phyloP scores from a whole-genome alignment of 371 early-diverging fungal species.

The Syncephalastrum sp. region DNA sequence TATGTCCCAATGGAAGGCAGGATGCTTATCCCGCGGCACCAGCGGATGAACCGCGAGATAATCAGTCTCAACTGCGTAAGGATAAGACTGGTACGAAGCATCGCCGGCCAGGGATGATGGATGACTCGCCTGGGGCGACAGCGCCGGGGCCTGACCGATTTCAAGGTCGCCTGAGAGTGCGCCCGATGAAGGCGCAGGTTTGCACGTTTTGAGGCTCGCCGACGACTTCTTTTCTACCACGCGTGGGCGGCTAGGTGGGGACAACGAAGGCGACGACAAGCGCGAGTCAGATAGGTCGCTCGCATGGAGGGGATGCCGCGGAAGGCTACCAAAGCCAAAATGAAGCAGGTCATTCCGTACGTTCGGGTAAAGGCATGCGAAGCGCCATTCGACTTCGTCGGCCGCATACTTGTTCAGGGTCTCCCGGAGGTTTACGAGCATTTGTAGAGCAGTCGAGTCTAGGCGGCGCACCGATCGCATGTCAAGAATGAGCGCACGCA shows the following conservation, averaged over 20 bases:
- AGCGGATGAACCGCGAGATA: background rate
- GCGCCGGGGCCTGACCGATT: no score
- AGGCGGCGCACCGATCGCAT: constrained; percentile 67
- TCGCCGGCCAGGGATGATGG: background rate
- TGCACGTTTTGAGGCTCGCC: background rate
- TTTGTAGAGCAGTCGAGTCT: constrained; percentile 75
- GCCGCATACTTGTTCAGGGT: constrained; percentile 34
- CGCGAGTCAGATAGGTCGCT: no score
- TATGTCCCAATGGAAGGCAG: constrained; percentile 28
- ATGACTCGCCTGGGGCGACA: no score
- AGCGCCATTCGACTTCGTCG: constrained; percentile 28
- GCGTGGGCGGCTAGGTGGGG: background rate
- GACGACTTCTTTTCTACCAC: background rate
- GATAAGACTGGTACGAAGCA: background rate
- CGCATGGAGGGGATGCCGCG: background rate
- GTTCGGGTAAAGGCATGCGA: constrained; percentile 3
- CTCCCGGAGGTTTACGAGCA: constrained; percentile 46
- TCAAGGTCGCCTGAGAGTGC: no score
- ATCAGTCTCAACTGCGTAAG: background rate
- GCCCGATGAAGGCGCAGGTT: background rate
- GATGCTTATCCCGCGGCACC: constrained; percentile 17
- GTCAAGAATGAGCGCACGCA: constrained; percentile 73
- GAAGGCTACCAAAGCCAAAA: constrained; percentile 13
- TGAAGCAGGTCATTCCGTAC: constrained; percentile 8
- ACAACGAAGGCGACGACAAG: no score